These are phyloP conservation scores for Calonectria pteridis DNA, from an alignment of 2,329 filamentous ascomycete genomes.

Conservation along the genomic window DNA sequence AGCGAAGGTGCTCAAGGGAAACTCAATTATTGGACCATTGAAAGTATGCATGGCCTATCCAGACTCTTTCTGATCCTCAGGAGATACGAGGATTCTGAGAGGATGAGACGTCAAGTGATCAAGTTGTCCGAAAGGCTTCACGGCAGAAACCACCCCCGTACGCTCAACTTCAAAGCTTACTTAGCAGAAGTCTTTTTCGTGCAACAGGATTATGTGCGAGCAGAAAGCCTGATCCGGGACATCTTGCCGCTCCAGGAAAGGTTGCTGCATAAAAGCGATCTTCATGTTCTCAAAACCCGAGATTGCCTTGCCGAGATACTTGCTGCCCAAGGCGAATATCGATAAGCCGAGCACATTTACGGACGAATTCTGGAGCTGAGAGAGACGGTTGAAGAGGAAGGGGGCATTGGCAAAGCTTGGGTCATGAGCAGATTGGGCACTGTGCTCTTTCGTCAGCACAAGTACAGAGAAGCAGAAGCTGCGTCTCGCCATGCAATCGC, in stretches of 20 bases:
- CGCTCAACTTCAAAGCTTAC: not conserved
- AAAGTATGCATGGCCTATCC: not conserved
- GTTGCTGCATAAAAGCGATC: not conserved
- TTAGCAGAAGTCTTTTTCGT: not conserved
- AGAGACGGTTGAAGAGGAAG: rapidly evolving
- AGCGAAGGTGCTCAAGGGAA: not conserved
- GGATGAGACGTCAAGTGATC: not conserved
- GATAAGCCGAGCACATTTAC: not conserved
- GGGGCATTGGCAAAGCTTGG: rapidly evolving
- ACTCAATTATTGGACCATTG: not conserved
- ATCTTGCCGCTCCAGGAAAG: not conserved
- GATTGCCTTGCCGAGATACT: not conserved
- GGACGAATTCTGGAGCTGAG: not conserved
- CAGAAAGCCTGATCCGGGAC: not conserved
- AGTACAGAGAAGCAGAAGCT: not conserved
- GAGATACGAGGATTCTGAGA: not conserved
- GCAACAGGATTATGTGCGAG: not conserved
- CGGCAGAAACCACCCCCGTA: not conserved
- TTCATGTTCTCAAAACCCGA: not conserved
- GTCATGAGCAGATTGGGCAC: not conserved
- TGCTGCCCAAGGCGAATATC: not conserved
- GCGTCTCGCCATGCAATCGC: not conserved
- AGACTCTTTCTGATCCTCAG: not conserved
- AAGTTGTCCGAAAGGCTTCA: not conserved
- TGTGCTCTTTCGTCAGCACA: not conserved